Evolutionary conservation across 2,329 filamentous ascomycete genomes (phyloP), one percentile per base, ranked within the genome.

Genomic region (Phaeosphaeriaceae sp.): DNA sequence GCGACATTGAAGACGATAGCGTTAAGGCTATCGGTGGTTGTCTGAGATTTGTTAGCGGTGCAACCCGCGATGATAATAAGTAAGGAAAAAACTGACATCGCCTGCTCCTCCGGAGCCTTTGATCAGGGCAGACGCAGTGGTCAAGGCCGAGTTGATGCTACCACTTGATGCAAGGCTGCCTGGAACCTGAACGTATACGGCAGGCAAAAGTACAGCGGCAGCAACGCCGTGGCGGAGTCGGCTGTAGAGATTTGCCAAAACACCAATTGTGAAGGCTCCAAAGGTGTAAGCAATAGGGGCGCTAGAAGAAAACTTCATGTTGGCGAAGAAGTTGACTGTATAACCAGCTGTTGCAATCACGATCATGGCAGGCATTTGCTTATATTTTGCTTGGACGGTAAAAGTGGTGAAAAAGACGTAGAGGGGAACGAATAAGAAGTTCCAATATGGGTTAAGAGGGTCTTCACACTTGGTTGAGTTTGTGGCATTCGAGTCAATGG

Each of bases 351-450:
- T 76, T 0, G 88, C 85, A 61, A 94, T 91, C 51, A 82, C 30
- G 16, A 90, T 76, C 88, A 92, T 93, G 48, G 88, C 80, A 0
- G 89, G 89, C 29, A 85, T 83, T 68, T 93, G 89, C 60, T 83
- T 86, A 83, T 84, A 90, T 72, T 90, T 90, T 48, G 88, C 88
- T 58, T 92, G 88, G 68, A 92, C 91, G 64, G 92, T 87, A 64
- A 92, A 80, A 52, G 65, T 66, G 2, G 87, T 87, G 42, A 92
- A 81, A 63, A 87, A 89, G 33, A 90, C 68, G 15, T 89, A 85
- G 68, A 92, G 92, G 5, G 83, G 84, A 0, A 93, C 90, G 64
- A 90, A 91, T 17, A 87, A 76, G 73, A 92, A 90, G 41, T 81
- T 82, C 58, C 80, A 82, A 23, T 78, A 74, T 6, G 80, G 77